Evolutionary conservation across 2,329 filamentous ascomycete species (phyloP).

Genomic region (Gaeumannomyces sp.): DNA sequence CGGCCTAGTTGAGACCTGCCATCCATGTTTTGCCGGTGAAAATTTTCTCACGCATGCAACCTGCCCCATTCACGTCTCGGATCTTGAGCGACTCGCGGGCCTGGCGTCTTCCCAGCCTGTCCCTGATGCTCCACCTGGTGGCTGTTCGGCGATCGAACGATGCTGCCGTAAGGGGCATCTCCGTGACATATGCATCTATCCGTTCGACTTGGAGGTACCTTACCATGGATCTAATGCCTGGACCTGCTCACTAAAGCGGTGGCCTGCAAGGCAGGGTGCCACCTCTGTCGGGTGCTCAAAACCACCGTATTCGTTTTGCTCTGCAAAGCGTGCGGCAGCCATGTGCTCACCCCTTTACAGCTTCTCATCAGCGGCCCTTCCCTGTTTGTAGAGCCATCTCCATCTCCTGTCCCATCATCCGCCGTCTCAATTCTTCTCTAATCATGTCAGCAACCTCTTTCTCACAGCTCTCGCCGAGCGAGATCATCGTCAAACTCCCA

Average conservation of each 20-base stretch:
- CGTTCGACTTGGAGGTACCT: neutral
- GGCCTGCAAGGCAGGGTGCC: neutral
- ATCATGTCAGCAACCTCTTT: constrained; percentile 9
- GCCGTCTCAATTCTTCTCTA: neutral
- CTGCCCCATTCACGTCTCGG: neutral
- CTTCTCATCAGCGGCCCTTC: neutral
- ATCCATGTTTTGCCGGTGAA: neutral
- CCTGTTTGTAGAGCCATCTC: neutral
- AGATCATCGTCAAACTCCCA: constrained; percentile 23
- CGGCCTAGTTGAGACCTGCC: neutral
- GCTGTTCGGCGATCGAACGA: neutral
- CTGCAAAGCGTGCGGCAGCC: neutral
- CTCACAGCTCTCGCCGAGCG: constrained; percentile 6
- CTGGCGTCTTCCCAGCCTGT: neutral
- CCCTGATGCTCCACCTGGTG: neutral
- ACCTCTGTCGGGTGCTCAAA: neutral
- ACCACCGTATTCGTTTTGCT: neutral
- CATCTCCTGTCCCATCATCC: neutral
- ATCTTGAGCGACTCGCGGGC: neutral
- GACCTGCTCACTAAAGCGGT: neutral
- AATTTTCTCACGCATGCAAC: neutral
- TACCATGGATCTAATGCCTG: neutral
- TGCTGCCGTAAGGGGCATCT: neutral
- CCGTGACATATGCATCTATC: neutral
- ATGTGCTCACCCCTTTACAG: neutral